Evolutionary conservation across 2,329 filamentous ascomycete genomes (phyloP), one percentile per base, ranked within the genome.

Genomic region (Phialophora verrucosa): DNA sequence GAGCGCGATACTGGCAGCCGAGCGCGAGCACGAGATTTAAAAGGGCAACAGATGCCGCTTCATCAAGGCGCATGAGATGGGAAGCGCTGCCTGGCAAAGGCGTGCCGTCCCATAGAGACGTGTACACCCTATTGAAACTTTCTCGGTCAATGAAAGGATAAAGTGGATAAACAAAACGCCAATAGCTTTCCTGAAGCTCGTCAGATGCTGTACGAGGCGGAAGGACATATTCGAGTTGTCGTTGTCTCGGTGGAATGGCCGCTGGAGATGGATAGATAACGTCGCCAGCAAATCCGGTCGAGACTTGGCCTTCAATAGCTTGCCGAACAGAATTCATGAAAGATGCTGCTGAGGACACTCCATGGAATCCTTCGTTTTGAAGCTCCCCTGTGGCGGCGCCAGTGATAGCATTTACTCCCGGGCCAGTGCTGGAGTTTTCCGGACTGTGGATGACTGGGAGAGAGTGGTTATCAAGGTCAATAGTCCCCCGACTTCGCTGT

Each of bases 11-110:
- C 44, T 83, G 81, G 1, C 79, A 80, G 0, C 81, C 77, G 0
- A 84, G 73, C 0, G 82, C 82, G 47, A 84, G 79, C 0, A 84
- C 77, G 17, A 82, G 76, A 35, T 84, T 83, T 8, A 84, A 73
- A 0, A 77, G 81, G 44, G 79, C 78, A 59, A 83, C 76, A 11
- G 82, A 78, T 49, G 80, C 75, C 4, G 77, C 76, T 62, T 83
- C 80, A 31, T 83, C 78, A 53, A 59, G 38, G 14, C 62, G 55
- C 55, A 60, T 60, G n/a, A 64, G n/a, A 1, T 23, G 42, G 17
- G 47, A 53, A 11, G 62, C 11, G 23, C 31, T 51, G 0, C 74
- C 70, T 2, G 78, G 70, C 17, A 78, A 72, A 0, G 72, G 55
- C 2, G 76, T 76, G 0, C 81, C 80, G 0, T 75, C 74, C 71